A percentile compares a stretch with the other conserved stretches of the same genome.
Conservation (phyloP, 176 grass and related monocot genomes). For the Lolium rigidum region DNA sequence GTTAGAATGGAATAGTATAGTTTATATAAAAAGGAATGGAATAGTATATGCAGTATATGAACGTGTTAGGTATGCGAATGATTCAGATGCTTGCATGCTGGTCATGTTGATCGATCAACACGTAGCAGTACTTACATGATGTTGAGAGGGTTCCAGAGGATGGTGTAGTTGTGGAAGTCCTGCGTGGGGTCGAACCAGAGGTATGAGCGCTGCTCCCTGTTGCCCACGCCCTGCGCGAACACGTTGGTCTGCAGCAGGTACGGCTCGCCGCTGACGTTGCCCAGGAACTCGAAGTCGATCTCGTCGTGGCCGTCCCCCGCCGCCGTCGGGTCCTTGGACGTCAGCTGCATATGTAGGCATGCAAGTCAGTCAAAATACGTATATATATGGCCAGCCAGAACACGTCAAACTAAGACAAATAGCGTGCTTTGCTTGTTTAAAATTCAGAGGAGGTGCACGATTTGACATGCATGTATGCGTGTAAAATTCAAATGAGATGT, state of each 20-base stretch:
- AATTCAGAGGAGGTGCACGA: neutral
- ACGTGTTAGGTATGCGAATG: too few species aligned
- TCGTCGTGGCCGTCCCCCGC: constrained; percentile 52
- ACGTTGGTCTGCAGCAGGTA: constrained; percentile 65
- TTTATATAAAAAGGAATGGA: too few species aligned
- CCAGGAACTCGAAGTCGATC: constrained; percentile 72
- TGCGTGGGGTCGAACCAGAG: constrained; percentile 62
- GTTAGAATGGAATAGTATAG: too few species aligned
- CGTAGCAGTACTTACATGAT: constrained; percentile 45
- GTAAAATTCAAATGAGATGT: neutral
- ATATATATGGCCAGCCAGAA: neutral
- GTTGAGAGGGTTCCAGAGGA: constrained; percentile 60
- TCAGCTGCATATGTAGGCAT: constrained; percentile 34
- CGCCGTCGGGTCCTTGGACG: constrained; percentile 34
- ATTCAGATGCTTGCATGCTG: neutral
- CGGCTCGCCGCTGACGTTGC: constrained; percentile 54
- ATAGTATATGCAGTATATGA: neutral
- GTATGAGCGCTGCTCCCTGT: constrained; percentile 52
- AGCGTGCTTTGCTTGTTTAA: neutral
- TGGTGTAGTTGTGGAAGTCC: constrained; percentile 66
- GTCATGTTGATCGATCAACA: neutral
- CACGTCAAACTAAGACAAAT: too few species aligned
- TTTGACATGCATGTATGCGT: too few species aligned
- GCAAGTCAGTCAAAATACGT: neutral
- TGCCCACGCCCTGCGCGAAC: constrained; percentile 48